Conservation (phyloP, 176 grass and related monocot species). For the Aegilops sharonensis region DNA sequence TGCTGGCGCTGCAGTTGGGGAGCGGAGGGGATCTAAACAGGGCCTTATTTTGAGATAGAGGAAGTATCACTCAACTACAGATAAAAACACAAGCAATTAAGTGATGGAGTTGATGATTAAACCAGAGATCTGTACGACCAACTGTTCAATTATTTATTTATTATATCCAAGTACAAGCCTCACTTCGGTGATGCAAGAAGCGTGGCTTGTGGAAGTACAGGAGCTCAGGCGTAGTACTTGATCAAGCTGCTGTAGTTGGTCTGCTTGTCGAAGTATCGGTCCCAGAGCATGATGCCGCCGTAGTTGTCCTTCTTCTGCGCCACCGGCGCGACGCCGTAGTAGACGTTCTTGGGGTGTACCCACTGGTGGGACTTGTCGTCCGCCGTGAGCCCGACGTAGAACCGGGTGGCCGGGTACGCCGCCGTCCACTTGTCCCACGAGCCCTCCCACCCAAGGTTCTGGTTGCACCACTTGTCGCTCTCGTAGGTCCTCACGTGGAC, state of each 20-base stretch:
- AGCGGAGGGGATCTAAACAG: too few species aligned
- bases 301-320: constrained; percentile 2
- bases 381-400: constrained; percentile 6
- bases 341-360: neutral
- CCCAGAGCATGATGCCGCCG: constrained; percentile 7
- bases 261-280: neutral
- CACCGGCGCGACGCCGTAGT: neutral
- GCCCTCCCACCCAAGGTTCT: neutral
- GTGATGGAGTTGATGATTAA: too few species aligned
- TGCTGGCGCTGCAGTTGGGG: too few species aligned
- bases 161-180: too few species aligned
- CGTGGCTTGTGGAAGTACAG: neutral
- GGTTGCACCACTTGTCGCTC: neutral
- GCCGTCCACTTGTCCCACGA: constrained; percentile 8
- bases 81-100: too few species aligned
- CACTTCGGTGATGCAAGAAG: neutral
- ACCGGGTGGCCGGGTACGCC: neutral
- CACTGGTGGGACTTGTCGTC: neutral
- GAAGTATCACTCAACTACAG: too few species aligned
- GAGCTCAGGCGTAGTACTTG: neutral
- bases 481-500: constrained; percentile 29
- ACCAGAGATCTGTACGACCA: too few species aligned
- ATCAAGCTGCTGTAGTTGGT: neutral
- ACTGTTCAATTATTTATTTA: too few species aligned
- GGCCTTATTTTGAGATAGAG: too few species aligned